Percentiles rank a stretch among this genome's conserved stretches.
phyloP scores from a whole-genome alignment of 2,329 filamentous ascomycete species.

The Colletotrichum spaethianum region DNA sequence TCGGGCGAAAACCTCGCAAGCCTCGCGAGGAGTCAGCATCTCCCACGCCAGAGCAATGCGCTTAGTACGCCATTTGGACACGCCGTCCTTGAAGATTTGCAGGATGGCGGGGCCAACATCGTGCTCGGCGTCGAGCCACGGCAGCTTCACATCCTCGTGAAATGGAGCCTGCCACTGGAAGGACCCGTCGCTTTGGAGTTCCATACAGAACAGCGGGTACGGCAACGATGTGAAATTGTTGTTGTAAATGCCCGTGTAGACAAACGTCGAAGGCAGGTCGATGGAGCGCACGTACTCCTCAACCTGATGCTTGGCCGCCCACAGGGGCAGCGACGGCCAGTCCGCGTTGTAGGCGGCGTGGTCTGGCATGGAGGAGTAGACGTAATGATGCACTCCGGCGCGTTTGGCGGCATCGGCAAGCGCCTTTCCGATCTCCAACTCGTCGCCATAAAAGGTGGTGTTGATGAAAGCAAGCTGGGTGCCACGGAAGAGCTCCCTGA shows the following conservation, averaged over 20 bases:
- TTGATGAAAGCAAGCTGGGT: slow-evolving; percentile 96
- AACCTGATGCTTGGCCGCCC: slow-evolving; percentile 92
- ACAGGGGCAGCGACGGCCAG: slow-evolving; percentile 90
- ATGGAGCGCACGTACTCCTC: slow-evolving; percentile 92
- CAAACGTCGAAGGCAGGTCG: slow-evolving; percentile 88
- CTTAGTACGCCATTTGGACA: slow-evolving; percentile 83
- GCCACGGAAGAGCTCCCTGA: slow-evolving; percentile 84
- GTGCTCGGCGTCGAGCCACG: slow-evolving; percentile 97
- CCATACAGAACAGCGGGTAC: slow-evolving; percentile 97
- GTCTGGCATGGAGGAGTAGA: slow-evolving; percentile 98
- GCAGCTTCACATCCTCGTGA: slow-evolving; percentile 88
- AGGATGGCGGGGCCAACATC: slow-evolving; percentile 93
- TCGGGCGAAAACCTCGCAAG: slow-evolving; percentile 83
- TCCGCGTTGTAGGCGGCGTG: slow-evolving; percentile 82
- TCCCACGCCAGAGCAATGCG: slow-evolving; percentile 93
- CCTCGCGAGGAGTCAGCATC: slow-evolving; percentile 86
- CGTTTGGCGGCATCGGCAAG: slow-evolving; percentile 91
- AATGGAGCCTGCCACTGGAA: slow-evolving; percentile 97
- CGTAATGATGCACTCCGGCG: slow-evolving; percentile 88
- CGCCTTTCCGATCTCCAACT: slow-evolving; percentile 89
- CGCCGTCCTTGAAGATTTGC: slow-evolving; percentile 95
- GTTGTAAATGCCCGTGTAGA: slow-evolving; percentile 98
- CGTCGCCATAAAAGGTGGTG: slow-evolving; percentile 96
- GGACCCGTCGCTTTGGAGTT: slow-evolving; percentile 84
- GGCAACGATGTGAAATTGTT: slow-evolving; percentile 97